Conservation (phyloP, 2,329 filamentous ascomycete genomes). For the Saccharata proteae region DNA sequence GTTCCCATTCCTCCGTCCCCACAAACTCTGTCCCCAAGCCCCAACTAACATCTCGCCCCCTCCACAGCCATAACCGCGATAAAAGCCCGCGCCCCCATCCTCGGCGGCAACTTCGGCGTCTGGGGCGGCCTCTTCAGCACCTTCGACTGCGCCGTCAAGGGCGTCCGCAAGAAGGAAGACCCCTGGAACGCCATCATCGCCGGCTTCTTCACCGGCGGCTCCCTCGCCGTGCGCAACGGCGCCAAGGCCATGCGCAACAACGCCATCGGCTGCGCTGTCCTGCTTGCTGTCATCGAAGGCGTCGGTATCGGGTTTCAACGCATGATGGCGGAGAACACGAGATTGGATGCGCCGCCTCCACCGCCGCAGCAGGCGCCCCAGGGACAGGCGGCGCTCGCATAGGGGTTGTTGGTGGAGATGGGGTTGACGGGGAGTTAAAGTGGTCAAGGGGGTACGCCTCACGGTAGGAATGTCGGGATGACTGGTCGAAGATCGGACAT, state of each 20-base stretch:
- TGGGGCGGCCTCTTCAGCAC: constrained; percentile 95
- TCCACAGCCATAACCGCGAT: constrained; percentile 69
- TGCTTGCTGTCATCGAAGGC: constrained; percentile 92
- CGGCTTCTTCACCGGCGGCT: constrained; percentile 90
- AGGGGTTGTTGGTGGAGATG: constrained; percentile 3
- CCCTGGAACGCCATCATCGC: constrained; percentile 97
- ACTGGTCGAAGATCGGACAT: too few relatives aligned
- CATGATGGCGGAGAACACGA: constrained; percentile 83
- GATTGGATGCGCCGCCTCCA: constrained; percentile 51
- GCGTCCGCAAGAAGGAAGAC: constrained; percentile 84
- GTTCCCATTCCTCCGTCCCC: neutral
- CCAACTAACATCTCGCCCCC: constrained; percentile 1
- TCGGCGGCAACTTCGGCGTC: constrained; percentile 95
- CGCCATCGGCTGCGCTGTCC: constrained; percentile 87
- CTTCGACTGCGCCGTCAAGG: constrained; percentile 95
- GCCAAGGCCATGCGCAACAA: constrained; percentile 87
- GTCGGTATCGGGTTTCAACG: constrained; percentile 92
- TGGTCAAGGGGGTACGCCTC: too few relatives aligned
- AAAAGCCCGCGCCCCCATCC: constrained; percentile 90
- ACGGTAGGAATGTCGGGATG: too few relatives aligned
- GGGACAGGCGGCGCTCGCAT: constrained; percentile 4
- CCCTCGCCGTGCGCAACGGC: constrained; percentile 82
- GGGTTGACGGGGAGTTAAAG: constrained; percentile 1
- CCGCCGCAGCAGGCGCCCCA: constrained; percentile 19
- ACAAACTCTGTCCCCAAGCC: constrained; percentile 2